Evolutionary conservation across 2,329 filamentous ascomycete genomes (phyloP).

Genomic region (Pseudogymnoascus sp.): DNA sequence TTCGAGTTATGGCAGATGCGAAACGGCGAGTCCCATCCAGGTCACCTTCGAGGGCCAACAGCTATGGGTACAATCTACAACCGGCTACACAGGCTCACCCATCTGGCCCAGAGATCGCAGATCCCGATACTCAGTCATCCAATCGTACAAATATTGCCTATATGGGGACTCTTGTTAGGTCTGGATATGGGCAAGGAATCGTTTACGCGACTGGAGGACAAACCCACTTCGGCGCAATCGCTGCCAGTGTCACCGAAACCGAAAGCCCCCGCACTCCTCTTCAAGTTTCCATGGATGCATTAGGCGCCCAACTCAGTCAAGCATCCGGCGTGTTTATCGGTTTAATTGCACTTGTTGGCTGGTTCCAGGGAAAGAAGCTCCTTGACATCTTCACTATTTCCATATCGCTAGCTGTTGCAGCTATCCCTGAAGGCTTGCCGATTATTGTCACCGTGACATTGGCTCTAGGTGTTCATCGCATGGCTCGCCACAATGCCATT

Average conservation of each 20-base stretch:
- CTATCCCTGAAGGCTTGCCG: slow-evolving; percentile 89
- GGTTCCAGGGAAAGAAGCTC: slow-evolving; percentile 79
- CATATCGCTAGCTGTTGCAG: slow-evolving; percentile 90
- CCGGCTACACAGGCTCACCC: slow-evolving; percentile 41
- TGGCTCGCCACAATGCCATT: slow-evolving; percentile 92
- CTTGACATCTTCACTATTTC: slow-evolving; percentile 97
- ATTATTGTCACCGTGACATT: slow-evolving; percentile 98
- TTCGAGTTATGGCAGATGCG: slow-evolving; percentile 64
- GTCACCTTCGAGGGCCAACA: slow-evolving; percentile 12
- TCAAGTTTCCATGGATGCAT: slow-evolving; percentile 93
- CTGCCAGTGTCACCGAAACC: slow-evolving; percentile 85
- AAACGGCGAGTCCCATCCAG: slow-evolving; percentile 22
- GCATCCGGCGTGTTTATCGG: slow-evolving; percentile 93
- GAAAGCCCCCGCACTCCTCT: slow-evolving; percentile 91
- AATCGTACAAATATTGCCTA: slow-evolving; percentile 88
- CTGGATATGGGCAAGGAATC: slow-evolving; percentile 88
- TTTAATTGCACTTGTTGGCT: slow-evolving; percentile 82
- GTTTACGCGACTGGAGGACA: slow-evolving; percentile 93
- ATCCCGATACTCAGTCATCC: slow-evolving; percentile 58
- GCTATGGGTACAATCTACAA: slow-evolving; percentile 18
- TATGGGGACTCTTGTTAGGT: slow-evolving; percentile 94
- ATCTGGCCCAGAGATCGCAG: slow-evolving; percentile 48
- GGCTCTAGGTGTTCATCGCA: slow-evolving; percentile 86
- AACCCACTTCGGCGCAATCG: slow-evolving; percentile 95
- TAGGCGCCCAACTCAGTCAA: slow-evolving; percentile 92